These are phyloP conservation scores for Penicillium sp. DNA, from an alignment of 2,329 filamentous ascomycete genomes.

Conservation along the genomic window DNA sequence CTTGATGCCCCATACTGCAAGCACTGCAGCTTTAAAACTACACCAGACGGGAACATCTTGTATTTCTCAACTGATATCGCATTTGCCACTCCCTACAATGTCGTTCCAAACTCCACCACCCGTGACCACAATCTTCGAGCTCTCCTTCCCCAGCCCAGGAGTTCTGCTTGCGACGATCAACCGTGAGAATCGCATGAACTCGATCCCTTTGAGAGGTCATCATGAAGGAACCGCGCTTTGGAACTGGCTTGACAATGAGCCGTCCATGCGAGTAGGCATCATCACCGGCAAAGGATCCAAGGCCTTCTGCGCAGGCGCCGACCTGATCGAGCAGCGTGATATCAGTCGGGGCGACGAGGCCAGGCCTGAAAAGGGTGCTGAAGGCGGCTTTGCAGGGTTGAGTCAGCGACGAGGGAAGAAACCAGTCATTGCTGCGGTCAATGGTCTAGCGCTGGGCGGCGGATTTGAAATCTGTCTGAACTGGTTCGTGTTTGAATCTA, in stretches of 20 bases:
- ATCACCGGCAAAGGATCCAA: constrained; percentile 47
- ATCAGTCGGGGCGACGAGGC: constrained; percentile 5
- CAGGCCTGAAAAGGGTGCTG: constrained; percentile 19
- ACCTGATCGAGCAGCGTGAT: constrained; percentile 46
- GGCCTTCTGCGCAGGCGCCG: constrained; percentile 49
- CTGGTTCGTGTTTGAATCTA: constrained; percentile 53
- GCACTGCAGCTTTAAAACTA: background rate
- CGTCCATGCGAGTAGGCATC: constrained; percentile 42
- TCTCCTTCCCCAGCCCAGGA: constrained; percentile 41
- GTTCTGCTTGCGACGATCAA: constrained; percentile 50
- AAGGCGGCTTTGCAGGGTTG: constrained; percentile 56
- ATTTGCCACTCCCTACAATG: background rate
- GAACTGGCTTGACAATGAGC: constrained; percentile 46
- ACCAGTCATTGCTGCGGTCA: constrained; percentile 76
- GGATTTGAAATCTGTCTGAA: constrained; percentile 90
- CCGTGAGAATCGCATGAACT: constrained; percentile 43
- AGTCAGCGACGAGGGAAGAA: constrained; percentile 64
- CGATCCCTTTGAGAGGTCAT: constrained; percentile 41
- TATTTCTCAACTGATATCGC: background rate
- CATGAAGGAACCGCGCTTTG: constrained; percentile 43
- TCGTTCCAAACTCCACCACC: background rate
- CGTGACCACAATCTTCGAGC: background rate
- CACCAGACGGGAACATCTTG: background rate
- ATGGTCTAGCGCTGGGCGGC: constrained; percentile 73
- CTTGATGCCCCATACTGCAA: background rate